Base-by-base conservation (phyloP, 192 early-diverging fungal species). In the Linnemannia schmuckeri region DNA sequence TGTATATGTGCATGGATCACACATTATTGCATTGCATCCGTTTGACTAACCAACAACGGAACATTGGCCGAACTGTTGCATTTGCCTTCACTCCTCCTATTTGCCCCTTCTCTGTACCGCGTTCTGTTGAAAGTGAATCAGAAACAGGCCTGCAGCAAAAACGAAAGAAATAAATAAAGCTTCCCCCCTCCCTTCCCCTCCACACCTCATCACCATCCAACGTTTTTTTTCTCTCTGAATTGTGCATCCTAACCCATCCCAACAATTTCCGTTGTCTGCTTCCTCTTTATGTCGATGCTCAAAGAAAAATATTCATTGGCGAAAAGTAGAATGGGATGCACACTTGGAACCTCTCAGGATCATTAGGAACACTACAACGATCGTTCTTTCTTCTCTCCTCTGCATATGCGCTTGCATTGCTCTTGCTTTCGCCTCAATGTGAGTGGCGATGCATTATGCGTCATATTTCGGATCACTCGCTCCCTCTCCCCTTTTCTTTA, bases 71-170 rank as follows among this genome's bases (percentile, higher is more conserved):
- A 66, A 66, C 61, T 30, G 61, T 33, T 71, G 70, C 69, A 70
- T 20, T 22, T 71, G 10, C 22, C 9, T 0, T 41, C 6, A 22
- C 9, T 35, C 41, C 9, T 33, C 33, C 3, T 27, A 38, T 22
- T 40, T 12, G 9, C 44, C 13, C 44, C 12, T 46, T 15, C 44
- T 46, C 44, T 42, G 18, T 42, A 9, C 61, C 27, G 40, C 24
- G 37, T 2, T 24, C 69, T 35, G 20, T 9, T 7, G n/a, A 71
- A 52, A 40, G 69, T 55, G 77, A 71, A 71, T 71, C 77, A 78
- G 77, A 46, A 71, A 78, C 69, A 71, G 68, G 68, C 30, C 68
- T 78, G 77, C 69, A 71, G 38, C 70, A 71, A n/a, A 12, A 20
- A 22, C 20, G 4, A 20, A 52, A 44, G 6, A 5, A 44, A 44